Base-by-base conservation (phyloP, 169 alveolate species). In the Plasmodium fragile region DNA sequence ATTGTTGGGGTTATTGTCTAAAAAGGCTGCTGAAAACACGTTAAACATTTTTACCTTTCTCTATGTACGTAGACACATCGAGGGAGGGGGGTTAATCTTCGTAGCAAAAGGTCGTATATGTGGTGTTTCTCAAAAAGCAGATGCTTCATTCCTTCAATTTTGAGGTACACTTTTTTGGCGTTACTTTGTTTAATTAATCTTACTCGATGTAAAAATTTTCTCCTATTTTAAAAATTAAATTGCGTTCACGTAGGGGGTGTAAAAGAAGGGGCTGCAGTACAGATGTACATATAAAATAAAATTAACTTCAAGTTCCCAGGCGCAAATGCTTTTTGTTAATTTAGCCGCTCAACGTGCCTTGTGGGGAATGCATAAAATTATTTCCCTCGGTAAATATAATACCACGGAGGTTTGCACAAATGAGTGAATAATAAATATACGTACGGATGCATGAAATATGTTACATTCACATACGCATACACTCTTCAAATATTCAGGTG, bases 11-110 rank as follows among this genome's bases (percentile, higher is more conserved):
- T 89, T 78, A 41, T 69, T 83, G 82, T 89, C 94, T 78, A 89
- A 16, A 65, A 89, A 89, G 49, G 94, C 94, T 89, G 81, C 82
- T 79, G 94, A 89, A 49, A 89, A 89, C 71, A 89, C 94, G 53
- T 89, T 89, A 89, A 89, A 89, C 94, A 89, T 89, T 89, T 75
- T 85, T 71, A 16, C 52, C 30, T 82, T 69, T 71, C 72, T 83
- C 72, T 83, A 83, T 18, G 53, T 83, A 69, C 73, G 49, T 69
- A 49, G 75, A 36, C 34, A 16, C 82, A 30, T 70, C 75, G 41
- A 70, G 82, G 92, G 16, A 18, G 25, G 43, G 25, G 43, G 69
- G 65, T 82, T 82, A 30, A 11, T 18, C 79, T 55, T 53, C 71
- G 36, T 2, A 32, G 10, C 22, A 73, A n/a, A 73, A 73, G n/a